These are phyloP conservation scores for Letharia columbiana DNA, from an alignment of 495 filamentous ascomycete species.

Conservation along the genomic window DNA sequence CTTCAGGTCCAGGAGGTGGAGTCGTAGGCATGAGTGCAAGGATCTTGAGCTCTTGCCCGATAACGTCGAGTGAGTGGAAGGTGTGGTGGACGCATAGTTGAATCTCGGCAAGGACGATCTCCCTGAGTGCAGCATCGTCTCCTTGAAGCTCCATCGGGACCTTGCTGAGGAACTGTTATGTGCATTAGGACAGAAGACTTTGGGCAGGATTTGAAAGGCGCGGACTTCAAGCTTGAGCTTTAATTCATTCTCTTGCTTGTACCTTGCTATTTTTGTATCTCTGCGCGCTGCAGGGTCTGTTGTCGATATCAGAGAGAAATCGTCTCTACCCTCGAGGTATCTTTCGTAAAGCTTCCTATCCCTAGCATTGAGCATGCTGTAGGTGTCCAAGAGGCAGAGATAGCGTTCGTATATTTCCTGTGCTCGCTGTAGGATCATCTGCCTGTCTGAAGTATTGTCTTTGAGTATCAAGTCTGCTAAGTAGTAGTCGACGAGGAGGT, in stretches of 20 bases:
- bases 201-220: not conserved
- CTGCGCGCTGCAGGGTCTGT: slow-evolving; percentile 65
- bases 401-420: slow-evolving; percentile 66
- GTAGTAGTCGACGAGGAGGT: slow-evolving; percentile 57
- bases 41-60: slow-evolving; percentile 76
- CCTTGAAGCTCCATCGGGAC: slow-evolving; percentile 51
- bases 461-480: slow-evolving; percentile 59
- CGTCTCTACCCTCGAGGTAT: slow-evolving; percentile 56
- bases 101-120: slow-evolving; percentile 67
- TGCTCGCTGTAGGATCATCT: slow-evolving; percentile 51
- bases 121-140: slow-evolving; percentile 72
- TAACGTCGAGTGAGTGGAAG: slow-evolving; percentile 75
- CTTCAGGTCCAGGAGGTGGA: slow-evolving; percentile 32
- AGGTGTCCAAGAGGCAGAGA: slow-evolving; percentile 65
- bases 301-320: slow-evolving; percentile 60
- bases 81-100: slow-evolving; percentile 65
- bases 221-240: slow-evolving; percentile 70
- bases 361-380: slow-evolving; percentile 56
- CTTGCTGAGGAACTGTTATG: slow-evolving; percentile 48
- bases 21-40: slow-evolving; percentile 60
- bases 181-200: not conserved
- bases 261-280: slow-evolving; percentile 76
- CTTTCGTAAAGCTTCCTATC: slow-evolving; percentile 64
- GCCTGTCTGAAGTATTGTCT: slow-evolving; percentile 50
- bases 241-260: slow-evolving; percentile 76